Percentiles rank a stretch among this genome's conserved stretches.
These are phyloP conservation scores for Fomitopsis schrenkii DNA, from an alignment of 1,284 basidiomycete species.

Conservation along the genomic window DNA sequence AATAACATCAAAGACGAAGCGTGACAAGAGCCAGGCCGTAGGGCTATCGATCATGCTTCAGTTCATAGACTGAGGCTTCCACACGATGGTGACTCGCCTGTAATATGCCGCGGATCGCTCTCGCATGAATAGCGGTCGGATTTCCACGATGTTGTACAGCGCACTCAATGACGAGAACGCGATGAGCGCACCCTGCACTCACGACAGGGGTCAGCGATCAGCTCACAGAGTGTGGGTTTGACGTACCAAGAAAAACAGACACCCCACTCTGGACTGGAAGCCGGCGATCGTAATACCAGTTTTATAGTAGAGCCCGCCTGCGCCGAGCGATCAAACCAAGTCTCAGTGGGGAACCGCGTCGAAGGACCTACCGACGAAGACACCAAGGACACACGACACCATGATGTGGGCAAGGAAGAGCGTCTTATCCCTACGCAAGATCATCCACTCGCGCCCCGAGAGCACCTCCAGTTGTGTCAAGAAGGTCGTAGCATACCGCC, in stretches of 20 bases:
- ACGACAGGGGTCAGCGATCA: not conserved
- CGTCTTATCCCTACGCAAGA: conserved; percentile 76
- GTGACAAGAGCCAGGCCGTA: conserved; percentile 81
- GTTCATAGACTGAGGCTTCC: not conserved
- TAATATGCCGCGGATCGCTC: conserved; percentile 83
- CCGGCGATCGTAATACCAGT: conserved; percentile 80
- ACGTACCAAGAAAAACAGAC: conserved; percentile 82
- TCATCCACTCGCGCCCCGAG: conserved; percentile 79
- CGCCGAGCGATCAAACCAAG: not conserved
- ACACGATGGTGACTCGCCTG: conserved; percentile 37
- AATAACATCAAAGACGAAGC: conserved; percentile 81
- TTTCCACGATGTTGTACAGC: conserved; percentile 79
- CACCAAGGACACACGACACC: conserved; percentile 68
- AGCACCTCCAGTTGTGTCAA: conserved; percentile 84
- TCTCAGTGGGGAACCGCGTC: not conserved
- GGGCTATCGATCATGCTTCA: conserved; percentile 44
- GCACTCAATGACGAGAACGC: conserved; percentile 87
- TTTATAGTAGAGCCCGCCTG: conserved; percentile 81
- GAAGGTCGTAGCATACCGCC: conserved; percentile 65
- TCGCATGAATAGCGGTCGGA: conserved; percentile 79
- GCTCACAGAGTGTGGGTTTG: not conserved
- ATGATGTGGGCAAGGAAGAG: conserved; percentile 76
- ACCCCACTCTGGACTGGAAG: conserved; percentile 90
- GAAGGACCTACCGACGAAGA: conserved; percentile 62
- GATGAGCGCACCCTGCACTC: conserved; percentile 68